Conservation (phyloP, 805 yeast genomes). For the Candida cerambycidarum region DNA sequence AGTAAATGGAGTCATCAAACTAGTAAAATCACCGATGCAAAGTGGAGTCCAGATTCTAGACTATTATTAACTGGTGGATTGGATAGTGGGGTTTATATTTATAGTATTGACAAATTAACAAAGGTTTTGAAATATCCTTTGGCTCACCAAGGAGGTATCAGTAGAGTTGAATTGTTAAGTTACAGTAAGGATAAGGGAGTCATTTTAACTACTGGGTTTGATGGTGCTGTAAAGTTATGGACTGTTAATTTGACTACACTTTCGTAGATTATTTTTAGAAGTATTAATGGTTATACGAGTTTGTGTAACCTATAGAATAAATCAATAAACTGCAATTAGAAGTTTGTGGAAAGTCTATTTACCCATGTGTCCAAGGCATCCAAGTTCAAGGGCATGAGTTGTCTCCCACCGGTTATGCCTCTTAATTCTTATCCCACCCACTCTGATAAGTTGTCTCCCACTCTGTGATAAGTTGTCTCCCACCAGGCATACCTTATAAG, state of each 20-base stretch:
- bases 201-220: constrained; percentile 74
- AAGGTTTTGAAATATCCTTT: constrained; percentile 71
- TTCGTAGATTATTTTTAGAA: too few relatives aligned
- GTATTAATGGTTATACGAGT: too few relatives aligned
- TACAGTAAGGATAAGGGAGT: constrained; percentile 33
- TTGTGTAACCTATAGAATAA: too few relatives aligned
- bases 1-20: constrained; percentile 97
- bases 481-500: too few relatives aligned
- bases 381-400: too few relatives aligned
- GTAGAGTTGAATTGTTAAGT: constrained; percentile 67
- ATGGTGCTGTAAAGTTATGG: constrained; percentile 82
- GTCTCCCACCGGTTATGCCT: too few relatives aligned
- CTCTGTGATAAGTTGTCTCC: too few relatives aligned
- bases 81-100: constrained; percentile 78
- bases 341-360: too few relatives aligned
- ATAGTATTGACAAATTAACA: constrained; percentile 75
- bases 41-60: constrained; percentile 77
- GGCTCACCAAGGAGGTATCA: constrained; percentile 89
- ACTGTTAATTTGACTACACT: constrained; percentile 21
- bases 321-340: too few relatives aligned
- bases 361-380: too few relatives aligned
- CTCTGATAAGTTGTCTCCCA: too few relatives aligned
- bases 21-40: constrained; percentile 70
- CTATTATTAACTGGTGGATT: constrained; percentile 76
- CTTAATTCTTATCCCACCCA: too few relatives aligned